A percentile compares a stretch with the other conserved stretches of the same genome.
Evolutionary conservation across 2,329 filamentous ascomycete species (phyloP).

Genomic region (Fusarium sp.): DNA sequence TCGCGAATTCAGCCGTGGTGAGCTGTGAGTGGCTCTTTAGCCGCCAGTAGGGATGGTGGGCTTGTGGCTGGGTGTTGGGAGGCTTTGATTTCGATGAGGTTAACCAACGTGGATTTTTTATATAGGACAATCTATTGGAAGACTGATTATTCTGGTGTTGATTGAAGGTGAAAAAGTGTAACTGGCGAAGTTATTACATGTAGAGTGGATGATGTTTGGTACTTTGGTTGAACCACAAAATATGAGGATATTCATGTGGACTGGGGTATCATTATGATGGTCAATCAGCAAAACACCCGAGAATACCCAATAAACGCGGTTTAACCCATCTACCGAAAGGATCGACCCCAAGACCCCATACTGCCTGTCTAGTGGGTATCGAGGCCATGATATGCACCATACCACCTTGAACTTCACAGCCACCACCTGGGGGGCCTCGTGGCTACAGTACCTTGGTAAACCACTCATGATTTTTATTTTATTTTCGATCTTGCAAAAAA

Average conservation of each 20-base stretch:
- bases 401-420: conserved; percentile 36
- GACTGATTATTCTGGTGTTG: not conserved
- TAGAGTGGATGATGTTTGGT: not conserved
- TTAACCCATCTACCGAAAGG: conserved; percentile 25
- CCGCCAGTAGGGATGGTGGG: conserved; percentile 26
- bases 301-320: conserved; percentile 3
- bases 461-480: not conserved
- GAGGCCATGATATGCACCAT: conserved; percentile 5
- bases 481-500: not conserved
- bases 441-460: conserved; percentile 1
- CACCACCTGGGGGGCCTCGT: conserved; percentile 21
- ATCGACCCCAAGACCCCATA: conserved; percentile 9
- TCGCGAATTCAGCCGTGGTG: conserved; percentile 29
- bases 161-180: not conserved
- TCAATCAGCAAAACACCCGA: not conserved
- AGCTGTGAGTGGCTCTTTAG: conserved; percentile 39
- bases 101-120: conserved; percentile 27
- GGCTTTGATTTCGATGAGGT: conserved; percentile 33
- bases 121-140: not conserved
- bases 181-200: no score
- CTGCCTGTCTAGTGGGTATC: conserved; percentile 5
- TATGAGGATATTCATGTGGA: not conserved
- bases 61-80: conserved; percentile 41
- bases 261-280: not conserved
- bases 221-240: not conserved